Evolutionary conservation across 2,329 filamentous ascomycete species (phyloP).

Genomic region (Aspergillus sp.): DNA sequence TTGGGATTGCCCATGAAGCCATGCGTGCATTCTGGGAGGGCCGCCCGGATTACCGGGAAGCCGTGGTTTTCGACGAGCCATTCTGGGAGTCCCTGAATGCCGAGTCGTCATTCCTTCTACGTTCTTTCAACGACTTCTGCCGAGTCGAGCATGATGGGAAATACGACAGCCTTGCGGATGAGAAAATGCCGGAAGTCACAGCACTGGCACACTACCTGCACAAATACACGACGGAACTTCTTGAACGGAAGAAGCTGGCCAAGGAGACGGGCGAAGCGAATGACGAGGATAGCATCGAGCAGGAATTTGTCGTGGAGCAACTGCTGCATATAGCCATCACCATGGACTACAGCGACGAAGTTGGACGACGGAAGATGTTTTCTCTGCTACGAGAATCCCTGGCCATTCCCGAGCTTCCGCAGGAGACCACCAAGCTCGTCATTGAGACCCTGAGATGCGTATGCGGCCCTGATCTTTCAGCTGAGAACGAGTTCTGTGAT

Average conservation of each 20-base stretch:
- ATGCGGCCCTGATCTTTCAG: constrained; percentile 54
- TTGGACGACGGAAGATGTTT: constrained; percentile 93
- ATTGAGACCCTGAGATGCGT: constrained; percentile 75
- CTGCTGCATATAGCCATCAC: constrained; percentile 85
- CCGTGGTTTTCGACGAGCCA: constrained; percentile 36
- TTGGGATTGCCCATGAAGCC: constrained; percentile 82
- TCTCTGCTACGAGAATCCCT: constrained; percentile 76
- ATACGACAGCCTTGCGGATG: constrained; percentile 68
- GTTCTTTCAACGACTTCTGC: constrained; percentile 93
- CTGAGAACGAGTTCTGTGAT: constrained; percentile 43
- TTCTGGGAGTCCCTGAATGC: constrained; percentile 50
- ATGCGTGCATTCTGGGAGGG: constrained; percentile 97
- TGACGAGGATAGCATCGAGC: constrained; percentile 76
- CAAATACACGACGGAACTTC: constrained; percentile 57
- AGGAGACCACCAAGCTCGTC: constrained; percentile 83
- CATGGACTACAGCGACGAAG: constrained; percentile 95
- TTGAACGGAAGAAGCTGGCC: constrained; percentile 32
- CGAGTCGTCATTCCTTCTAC: constrained; percentile 80
- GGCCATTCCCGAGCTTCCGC: constrained; percentile 77
- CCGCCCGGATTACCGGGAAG: constrained; percentile 52
- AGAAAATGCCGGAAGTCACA: constrained; percentile 91
- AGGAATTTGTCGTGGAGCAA: constrained; percentile 94
- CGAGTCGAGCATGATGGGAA: constrained; percentile 64
- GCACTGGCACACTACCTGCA: constrained; percentile 81
- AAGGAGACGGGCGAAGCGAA: constrained; percentile 52